Conservation (phyloP, 1,139 yeast species). For the Sugiyamaella xylanicola region DNA sequence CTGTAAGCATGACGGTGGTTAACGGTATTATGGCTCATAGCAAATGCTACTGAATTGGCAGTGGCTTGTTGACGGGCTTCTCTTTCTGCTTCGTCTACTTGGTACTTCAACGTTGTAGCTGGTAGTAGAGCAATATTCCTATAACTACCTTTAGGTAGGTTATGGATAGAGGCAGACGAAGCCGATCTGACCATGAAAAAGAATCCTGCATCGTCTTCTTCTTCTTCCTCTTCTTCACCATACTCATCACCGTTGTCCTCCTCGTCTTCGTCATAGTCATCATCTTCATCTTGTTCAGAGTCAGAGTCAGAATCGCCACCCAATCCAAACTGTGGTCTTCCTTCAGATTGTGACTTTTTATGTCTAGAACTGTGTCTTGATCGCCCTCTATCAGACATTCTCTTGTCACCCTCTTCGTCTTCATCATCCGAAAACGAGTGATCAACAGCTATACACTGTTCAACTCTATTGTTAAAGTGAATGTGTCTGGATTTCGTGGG, state of each 20-base stretch:
- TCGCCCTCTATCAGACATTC: slow-evolving; percentile 15
- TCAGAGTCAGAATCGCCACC: slow-evolving; percentile 17
- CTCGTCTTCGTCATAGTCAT: slow-evolving; percentile 36
- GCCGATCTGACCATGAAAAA: slow-evolving; percentile 55
- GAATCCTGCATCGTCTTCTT: slow-evolving; percentile 71
- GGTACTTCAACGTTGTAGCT: slow-evolving; percentile 77
- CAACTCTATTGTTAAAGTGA: slow-evolving; percentile 90
- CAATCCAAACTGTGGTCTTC: slow-evolving; percentile 18
- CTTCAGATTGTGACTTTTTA: slow-evolving; percentile 2
- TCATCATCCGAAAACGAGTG: slow-evolving; percentile 45
- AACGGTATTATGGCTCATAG: slow-evolving; percentile 74
- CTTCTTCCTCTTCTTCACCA: slow-evolving; percentile 50
- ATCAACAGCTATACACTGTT: slow-evolving; percentile 81
- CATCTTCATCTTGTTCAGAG: slow-evolving; percentile 34
- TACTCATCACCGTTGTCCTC: slow-evolving; percentile 42
- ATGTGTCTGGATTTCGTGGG: slow-evolving; percentile 53
- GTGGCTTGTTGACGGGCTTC: slow-evolving; percentile 52
- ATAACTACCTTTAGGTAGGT: slow-evolving; percentile 22
- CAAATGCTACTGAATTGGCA: slow-evolving; percentile 43
- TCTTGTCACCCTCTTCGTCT: slow-evolving; percentile 28
- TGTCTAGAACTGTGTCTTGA: slow-evolving; percentile 5
- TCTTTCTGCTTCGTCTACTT: slow-evolving; percentile 71
- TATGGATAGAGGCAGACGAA: slow-evolving; percentile 41
- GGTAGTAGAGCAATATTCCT: slow-evolving; percentile 73
- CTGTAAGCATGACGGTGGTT: slow-evolving; percentile 72